Evolutionary conservation across 2,329 filamentous ascomycete species (phyloP), one percentile per base, ranked within the genome.

Genomic region (Penicillium sp.): DNA sequence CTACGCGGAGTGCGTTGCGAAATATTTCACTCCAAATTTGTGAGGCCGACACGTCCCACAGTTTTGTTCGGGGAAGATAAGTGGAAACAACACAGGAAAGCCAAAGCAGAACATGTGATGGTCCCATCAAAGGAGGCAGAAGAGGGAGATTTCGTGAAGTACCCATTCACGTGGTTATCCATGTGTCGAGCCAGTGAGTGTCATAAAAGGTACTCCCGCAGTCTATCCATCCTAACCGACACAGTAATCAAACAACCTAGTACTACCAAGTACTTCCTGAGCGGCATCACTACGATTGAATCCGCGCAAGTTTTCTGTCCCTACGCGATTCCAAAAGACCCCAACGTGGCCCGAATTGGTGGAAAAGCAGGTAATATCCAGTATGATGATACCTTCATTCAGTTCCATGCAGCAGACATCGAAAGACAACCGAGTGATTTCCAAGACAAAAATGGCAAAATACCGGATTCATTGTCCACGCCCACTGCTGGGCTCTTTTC

Each of bases 121-220:
- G 43, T 60, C 24, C 40, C 55, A 24, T 51, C 55, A n/a, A 14
- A 20, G 24, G 39, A 60, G 22, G 43, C 46, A 13, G 57, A 57
- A 38, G 20, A 52, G 1, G 26, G 22, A 31, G 18, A 39, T n/a
- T 20, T 55, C 7, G 8, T n/a, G 8, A 52, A 46, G n/a, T 52
- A 39, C 16, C 57, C 50, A 26, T 34, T 5, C 8, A 26, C 57
- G 45, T 57, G 57, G 47, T 50, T 40, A 32, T 50, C 29, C 40
- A 35, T 52, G n/a, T 57, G 35, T 55, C 57, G 55, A 50, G 55
- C 57, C n/a, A 57, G 48, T 55, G 42, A 51, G 57, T 51, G 5
- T n/a, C 14, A 31, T 5, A 13, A 26, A 16, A 13, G 11, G 3
- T 18, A 2, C 26, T 14, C 35, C 22, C 14, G 9, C 7, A 26